Conservation (phyloP, 2,329 filamentous ascomycete species). For the Neopestalotiopsis sp. region DNA sequence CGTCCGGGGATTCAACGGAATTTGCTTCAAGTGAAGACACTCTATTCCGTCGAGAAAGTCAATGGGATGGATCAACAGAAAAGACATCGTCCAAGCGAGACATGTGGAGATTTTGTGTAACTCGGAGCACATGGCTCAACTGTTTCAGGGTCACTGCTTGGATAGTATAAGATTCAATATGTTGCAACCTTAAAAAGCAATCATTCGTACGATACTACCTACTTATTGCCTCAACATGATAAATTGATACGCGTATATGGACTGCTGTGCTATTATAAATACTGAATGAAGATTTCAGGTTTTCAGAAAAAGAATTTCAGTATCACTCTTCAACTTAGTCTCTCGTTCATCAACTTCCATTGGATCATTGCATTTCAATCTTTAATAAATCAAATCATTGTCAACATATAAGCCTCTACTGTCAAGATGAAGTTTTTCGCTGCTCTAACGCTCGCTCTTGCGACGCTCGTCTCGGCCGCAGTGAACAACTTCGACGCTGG, state of each 20-base stretch:
- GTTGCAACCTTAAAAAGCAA: not conserved
- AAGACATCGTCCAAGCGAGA: not conserved
- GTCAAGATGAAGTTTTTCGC: slow-evolving; percentile 2
- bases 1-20: not conserved
- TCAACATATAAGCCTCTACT: too few species aligned
- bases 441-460: not conserved
- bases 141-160: not conserved
- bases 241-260: not conserved
- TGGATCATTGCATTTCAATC: too few species aligned
- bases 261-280: not conserved
- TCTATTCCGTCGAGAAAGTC: not conserved
- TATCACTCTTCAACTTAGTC: not conserved
- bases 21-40: not conserved
- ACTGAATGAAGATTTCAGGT: not conserved
- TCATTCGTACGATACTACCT: not conserved
- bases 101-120: slow-evolving; percentile 1
- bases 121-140: not conserved
- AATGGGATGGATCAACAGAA: not conserved
- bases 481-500: not conserved
- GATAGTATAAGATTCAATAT: slow-evolving; percentile 8
- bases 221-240: not conserved
- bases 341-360: not conserved
- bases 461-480: not conserved
- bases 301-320: not conserved
- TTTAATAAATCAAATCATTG: too few species aligned